A percentile compares a stretch with the other conserved stretches of the same genome.
Conservation (phyloP, 495 filamentous ascomycete genomes). For the Podospora pseudoanserina region DNA sequence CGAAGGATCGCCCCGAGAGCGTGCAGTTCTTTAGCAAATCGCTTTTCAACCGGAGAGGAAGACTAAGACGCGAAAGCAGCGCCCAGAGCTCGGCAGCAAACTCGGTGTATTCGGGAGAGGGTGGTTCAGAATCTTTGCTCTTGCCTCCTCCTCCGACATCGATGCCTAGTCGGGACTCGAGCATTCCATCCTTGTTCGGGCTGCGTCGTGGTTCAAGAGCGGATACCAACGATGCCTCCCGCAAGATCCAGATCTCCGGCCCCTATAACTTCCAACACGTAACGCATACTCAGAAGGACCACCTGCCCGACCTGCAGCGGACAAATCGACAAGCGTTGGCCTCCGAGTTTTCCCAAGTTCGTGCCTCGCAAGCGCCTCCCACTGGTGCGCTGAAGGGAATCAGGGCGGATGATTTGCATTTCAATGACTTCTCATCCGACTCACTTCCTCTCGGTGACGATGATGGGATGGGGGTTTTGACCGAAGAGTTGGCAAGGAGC, state of each 20-base stretch:
- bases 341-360: constrained; percentile 63
- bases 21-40: constrained; percentile 52
- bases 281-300: constrained; percentile 66
- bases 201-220: constrained; percentile 37
- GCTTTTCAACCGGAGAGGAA: constrained; percentile 46
- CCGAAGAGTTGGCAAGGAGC: constrained; percentile 14
- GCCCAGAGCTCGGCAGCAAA: constrained; percentile 37
- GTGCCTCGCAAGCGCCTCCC: constrained; percentile 60
- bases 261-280: constrained; percentile 90
- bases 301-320: constrained; percentile 57
- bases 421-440: constrained; percentile 59
- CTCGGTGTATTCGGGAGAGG: constrained; percentile 41
- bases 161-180: constrained; percentile 34
- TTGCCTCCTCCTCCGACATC: constrained; percentile 21
- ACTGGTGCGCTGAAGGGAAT: constrained; percentile 58
- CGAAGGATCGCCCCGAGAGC: constrained; percentile 50
- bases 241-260: constrained; percentile 61
- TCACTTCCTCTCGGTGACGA: constrained; percentile 36
- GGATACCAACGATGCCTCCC: constrained; percentile 33
- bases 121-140: constrained; percentile 24
- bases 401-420: constrained; percentile 61
- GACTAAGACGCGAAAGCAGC: constrained; percentile 41
- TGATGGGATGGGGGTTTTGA: constrained; percentile 13
- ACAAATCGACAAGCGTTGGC: constrained; percentile 58
- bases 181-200: constrained; percentile 42